These are phyloP conservation scores for Diaporthe longicolla DNA, from an alignment of 2,329 filamentous ascomycete species.

Conservation along the genomic window DNA sequence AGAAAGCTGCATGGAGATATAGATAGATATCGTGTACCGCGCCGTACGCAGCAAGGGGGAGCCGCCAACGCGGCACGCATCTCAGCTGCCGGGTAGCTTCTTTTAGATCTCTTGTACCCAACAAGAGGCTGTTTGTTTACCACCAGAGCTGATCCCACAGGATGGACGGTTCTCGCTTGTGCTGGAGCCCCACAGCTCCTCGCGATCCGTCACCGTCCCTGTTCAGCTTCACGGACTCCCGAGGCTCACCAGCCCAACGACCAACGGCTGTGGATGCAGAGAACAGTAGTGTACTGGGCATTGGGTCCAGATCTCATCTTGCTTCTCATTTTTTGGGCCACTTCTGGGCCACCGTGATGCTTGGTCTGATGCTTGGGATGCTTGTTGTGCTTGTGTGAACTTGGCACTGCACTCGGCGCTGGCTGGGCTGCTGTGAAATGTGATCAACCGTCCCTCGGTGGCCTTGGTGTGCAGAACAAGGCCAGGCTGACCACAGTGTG, in stretches of 20 bases:
- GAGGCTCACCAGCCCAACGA: not conserved
- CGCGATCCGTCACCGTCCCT: slow-evolving; percentile 25
- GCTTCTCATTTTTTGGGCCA: not conserved
- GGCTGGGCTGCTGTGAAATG: slow-evolving; percentile 25
- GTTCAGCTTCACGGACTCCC: slow-evolving; percentile 29
- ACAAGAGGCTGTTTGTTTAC: slow-evolving; percentile 28
- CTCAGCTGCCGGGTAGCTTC: not conserved
- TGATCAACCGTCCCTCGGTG: not conserved
- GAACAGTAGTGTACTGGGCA: not conserved
- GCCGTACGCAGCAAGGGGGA: not conserved
- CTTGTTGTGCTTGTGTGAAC: slow-evolving; percentile 30
- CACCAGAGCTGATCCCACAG: slow-evolving; percentile 19
- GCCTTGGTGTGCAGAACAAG: not conserved
- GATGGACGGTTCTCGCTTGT: slow-evolving; percentile 32
- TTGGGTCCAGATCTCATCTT: slow-evolving; percentile 4
- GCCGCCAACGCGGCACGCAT: not conserved
- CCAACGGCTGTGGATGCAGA: slow-evolving; percentile 8
- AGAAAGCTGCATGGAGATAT: slow-evolving; percentile 19
- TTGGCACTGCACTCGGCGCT: slow-evolving; percentile 22
- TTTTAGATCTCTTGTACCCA: slow-evolving; percentile 18
- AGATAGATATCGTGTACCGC: slow-evolving; percentile 19
- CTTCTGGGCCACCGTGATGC: not conserved
- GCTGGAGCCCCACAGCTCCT: slow-evolving; percentile 22
- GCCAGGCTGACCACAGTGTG: not conserved
- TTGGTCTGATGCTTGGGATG: slow-evolving; percentile 16